Evolutionary conservation across 768 basidiomycete species (phyloP), one percentile per base, ranked within the genome.

Genomic region (Auricularia auricula-judae): DNA sequence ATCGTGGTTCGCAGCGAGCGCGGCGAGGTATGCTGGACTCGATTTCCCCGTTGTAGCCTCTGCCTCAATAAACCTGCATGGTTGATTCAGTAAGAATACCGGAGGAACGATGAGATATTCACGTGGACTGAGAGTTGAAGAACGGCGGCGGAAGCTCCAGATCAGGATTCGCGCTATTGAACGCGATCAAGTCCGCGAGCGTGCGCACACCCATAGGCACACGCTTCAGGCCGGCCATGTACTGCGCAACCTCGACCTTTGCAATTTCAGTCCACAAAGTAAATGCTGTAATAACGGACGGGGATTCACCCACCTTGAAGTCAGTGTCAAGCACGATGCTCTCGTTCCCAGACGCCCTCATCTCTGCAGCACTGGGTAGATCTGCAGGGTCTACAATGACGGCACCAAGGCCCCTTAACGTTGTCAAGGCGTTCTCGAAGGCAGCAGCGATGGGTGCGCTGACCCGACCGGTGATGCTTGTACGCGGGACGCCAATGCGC

Each of bases 381-480:
- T 87, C 83, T 1, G 84, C 82, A 0, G 85, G 84, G 68, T 88
- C 86, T 5, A 87, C 76, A 3, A 88, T 75, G 1, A 80, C 75
- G 4, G 80, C 80, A 16, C 81, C 82, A 3, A 80, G 72, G 2
- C 66, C 65, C 1, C 73, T 69, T 23, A 82, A 70, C 21, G 73
- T 70, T 36, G 74, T 74, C 23, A 82, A 66, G 2, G 78, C 74
- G 2, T 70, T 72, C 51, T 79, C 70, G 68, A 82, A 82, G 43
- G 75, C 77, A 4, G 76, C 66, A 3, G 72, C 62, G 36, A 75
- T 69, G n/a, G 23, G 36, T 7, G 39, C 39, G 35, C 35, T 51
- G 67, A 7, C 66, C 67, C 11, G 62, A 67, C 63, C 3, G 68
- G 74, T 64, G 59, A 77, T 72, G 21, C 76, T 71, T n/a, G 62